Percentiles rank a stretch among this genome's conserved stretches.
Evolutionary conservation across 768 basidiomycete genomes (phyloP).

Genomic region (Auricularia cornea): DNA sequence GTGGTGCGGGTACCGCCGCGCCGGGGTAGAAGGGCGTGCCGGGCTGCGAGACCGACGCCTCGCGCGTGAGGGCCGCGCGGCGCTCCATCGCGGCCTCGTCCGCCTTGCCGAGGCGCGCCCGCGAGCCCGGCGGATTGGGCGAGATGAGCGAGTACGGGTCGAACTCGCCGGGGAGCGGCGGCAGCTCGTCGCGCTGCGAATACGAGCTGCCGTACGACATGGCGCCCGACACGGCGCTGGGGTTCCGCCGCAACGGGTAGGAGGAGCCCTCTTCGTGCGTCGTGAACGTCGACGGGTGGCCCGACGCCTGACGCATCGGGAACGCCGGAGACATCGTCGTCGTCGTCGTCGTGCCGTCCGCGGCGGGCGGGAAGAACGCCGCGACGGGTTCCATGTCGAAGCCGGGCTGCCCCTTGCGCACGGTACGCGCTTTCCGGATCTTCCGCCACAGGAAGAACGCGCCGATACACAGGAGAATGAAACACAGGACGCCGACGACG

Average conservation of each 20-base stretch:
- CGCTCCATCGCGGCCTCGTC: background rate
- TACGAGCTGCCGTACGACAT: background rate
- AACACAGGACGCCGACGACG: background rate
- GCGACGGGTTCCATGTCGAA: constrained; percentile 2
- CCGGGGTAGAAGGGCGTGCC: background rate
- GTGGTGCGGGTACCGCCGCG: background rate
- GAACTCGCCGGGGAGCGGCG: background rate
- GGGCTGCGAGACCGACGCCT: background rate
- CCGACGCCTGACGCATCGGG: background rate
- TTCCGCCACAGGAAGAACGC: background rate
- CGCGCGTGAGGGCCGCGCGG: background rate
- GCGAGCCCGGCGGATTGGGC: background rate
- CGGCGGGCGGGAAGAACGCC: background rate
- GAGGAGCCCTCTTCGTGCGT: background rate
- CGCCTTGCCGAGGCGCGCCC: background rate
- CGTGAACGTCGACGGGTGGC: background rate
- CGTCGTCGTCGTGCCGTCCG: background rate
- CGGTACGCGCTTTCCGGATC: background rate
- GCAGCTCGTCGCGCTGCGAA: background rate
- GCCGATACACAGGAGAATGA: background rate
- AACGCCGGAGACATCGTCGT: background rate
- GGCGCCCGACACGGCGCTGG: background rate
- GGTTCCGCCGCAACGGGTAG: background rate
- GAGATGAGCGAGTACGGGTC: background rate
- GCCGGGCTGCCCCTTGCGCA: background rate